Base-by-base conservation (phyloP, 305 asterid species). In the Solanum hybrid region DNA sequence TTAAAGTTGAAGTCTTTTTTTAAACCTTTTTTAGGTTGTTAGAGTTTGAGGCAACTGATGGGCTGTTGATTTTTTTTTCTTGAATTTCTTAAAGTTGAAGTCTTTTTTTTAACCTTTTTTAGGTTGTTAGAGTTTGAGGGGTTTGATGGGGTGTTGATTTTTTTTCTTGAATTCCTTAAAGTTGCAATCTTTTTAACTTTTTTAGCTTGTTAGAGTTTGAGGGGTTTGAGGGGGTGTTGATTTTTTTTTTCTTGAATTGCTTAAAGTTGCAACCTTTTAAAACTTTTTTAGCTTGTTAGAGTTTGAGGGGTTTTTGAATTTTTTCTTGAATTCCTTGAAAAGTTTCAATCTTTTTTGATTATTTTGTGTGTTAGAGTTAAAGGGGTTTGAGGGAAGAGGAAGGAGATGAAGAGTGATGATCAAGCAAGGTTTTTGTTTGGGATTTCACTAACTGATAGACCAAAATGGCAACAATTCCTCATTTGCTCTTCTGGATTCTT, bases 401-500 rank as follows among this genome's bases (percentile, higher is more conserved):
- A 31, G 24, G 90, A 89, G 88, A 95, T 95, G 99, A 96, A 92
- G 95, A 94, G 91, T 94, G 98, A 94, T 79, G 98, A 96, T 91
- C 98, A 94, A 92, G 88, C 93, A 9, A 93, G 98, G 96, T 93
- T 94, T 88, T 92, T 96, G 32, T 94, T 96, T 90, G 96, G 98
- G 88, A 94, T 96, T 81, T 94, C 99, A 36, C 89, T 96, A 60
- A 91, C 95, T n/a, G 95, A 93, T 46, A 91, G 94, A 77, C 95
- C 99, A 75, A 94, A 88, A 90, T 96, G 98, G 98, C 96, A 96
- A 46, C 98, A 95, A 92, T 96, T 96, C 90, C 90, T 96, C 73
- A 94, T 96, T 46, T 96, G 98, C 86, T 94, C 98, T 27, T 93
- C 98, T 66, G 98, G 97, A 0, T 96, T 95, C 92, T 96, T 96